These are phyloP conservation scores for Microcera coccophila DNA, from an alignment of 2,329 filamentous ascomycete genomes.

Conservation along the genomic window DNA sequence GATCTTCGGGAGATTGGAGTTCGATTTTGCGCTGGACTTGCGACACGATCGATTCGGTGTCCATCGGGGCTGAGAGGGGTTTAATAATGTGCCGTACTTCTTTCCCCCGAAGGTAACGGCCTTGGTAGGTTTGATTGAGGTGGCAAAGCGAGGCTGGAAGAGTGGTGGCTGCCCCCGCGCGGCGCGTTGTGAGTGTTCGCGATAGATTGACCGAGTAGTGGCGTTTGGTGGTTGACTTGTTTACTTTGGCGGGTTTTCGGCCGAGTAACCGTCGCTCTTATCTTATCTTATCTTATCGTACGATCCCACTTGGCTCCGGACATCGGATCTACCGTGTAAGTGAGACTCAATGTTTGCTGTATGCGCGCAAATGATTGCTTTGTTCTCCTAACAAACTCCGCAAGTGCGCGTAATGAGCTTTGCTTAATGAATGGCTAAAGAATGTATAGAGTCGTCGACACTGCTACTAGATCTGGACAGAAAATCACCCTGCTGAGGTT, in stretches of 20 bases:
- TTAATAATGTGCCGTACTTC: background rate
- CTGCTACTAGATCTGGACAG: no score
- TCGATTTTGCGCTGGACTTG: conserved; percentile 69
- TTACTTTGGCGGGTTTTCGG: background rate
- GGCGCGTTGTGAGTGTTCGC: background rate
- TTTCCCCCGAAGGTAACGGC: background rate
- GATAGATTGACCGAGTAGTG: background rate
- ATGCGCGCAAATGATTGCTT: no score
- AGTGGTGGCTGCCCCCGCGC: background rate
- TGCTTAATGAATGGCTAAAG: no score
- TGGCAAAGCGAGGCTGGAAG: background rate
- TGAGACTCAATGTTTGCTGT: background rate
- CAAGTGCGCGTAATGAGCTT: no score
- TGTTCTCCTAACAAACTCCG: no score
- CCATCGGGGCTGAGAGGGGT: conserved; percentile 25
- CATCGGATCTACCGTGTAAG: background rate
- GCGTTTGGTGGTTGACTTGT: conserved; percentile 6
- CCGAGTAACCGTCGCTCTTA: background rate
- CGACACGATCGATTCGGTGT: conserved; percentile 32
- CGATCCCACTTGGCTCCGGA: background rate
- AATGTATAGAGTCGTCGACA: no score
- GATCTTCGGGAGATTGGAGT: conserved; percentile 71
- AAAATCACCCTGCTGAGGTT: no score
- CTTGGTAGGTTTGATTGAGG: no score
- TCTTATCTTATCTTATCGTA: conserved; percentile 1